Percentiles rank a stretch among this genome's conserved stretches.
These are phyloP conservation scores for Amanita inopinata DNA, from an alignment of 768 basidiomycete species.

Conservation along the genomic window DNA sequence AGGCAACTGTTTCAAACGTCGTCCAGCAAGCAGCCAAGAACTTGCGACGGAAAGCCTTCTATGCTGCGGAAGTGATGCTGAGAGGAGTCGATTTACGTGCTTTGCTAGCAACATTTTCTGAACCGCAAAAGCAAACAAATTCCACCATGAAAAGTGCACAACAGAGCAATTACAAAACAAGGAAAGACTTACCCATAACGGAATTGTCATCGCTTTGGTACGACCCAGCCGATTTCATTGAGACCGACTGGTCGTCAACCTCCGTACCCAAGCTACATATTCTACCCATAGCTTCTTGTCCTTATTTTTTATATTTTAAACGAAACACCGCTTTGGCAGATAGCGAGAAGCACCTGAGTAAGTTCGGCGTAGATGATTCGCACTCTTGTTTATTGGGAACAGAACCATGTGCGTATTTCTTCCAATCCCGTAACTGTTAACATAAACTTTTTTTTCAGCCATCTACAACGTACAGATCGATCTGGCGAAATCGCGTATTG, in stretches of 20 bases:
- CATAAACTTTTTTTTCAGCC: background rate
- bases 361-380: slow-evolving; percentile 81
- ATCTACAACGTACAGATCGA: slow-evolving; percentile 5
- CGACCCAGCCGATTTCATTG: slow-evolving; percentile 74
- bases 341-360: slow-evolving; percentile 40
- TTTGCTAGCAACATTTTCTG: slow-evolving; percentile 67
- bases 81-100: slow-evolving; percentile 70
- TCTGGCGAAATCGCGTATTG: slow-evolving; percentile 5
- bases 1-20: slow-evolving; percentile 50
- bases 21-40: slow-evolving; percentile 48
- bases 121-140: slow-evolving; percentile 55
- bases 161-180: slow-evolving; percentile 38
- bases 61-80: slow-evolving; percentile 77
- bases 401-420: slow-evolving; percentile 45
- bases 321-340: slow-evolving; percentile 35
- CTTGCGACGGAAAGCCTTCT: slow-evolving; percentile 73
- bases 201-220: slow-evolving; percentile 55
- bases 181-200: slow-evolving; percentile 32
- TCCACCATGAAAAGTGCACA: slow-evolving; percentile 37
- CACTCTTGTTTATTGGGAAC: slow-evolving; percentile 75
- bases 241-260: slow-evolving; percentile 56
- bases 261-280: slow-evolving; percentile 54
- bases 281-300: slow-evolving; percentile 66
- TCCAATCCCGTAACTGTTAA: background rate
- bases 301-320: slow-evolving; percentile 77